Conservation (phyloP, 257 asterid species). For the Cinchona pubescens region DNA sequence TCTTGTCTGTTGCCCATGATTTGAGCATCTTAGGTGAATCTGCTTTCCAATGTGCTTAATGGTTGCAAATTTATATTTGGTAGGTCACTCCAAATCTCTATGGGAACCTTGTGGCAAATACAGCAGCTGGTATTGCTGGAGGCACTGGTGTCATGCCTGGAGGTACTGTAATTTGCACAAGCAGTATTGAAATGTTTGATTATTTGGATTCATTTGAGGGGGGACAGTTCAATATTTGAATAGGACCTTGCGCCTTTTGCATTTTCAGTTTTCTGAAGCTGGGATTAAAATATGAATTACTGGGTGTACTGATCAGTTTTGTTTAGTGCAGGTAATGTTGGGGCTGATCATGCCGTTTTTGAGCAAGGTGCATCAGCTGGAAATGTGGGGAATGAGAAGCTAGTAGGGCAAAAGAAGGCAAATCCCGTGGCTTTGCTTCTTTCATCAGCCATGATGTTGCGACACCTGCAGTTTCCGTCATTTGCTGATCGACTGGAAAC, state of each 20-base stretch:
- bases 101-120: conserved; percentile 84
- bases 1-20: not conserved
- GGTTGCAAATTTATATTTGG: conserved; percentile 18
- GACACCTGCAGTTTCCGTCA: conserved; percentile 96
- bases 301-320: not conserved
- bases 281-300: not conserved
- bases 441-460: conserved; percentile 95
- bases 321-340: conserved; percentile 71
- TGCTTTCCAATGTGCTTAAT: not conserved
- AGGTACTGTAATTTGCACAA: conserved; percentile 40
- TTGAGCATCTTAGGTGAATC: not conserved
- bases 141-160: conserved; percentile 99
- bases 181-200: not conserved
- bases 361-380: conserved; percentile 99
- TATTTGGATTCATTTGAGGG: not conserved
- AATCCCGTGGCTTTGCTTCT: conserved; percentile 89
- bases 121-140: conserved; percentile 99
- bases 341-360: conserved; percentile 87
- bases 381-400: conserved; percentile 75
- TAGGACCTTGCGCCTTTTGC: not conserved
- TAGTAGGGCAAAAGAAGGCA: conserved; percentile 66
- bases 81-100: conserved; percentile 98
- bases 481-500: conserved; percentile 90
- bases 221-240: too few species aligned
- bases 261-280: not conserved